Conservation (phyloP, 208 protist species). For the Blastocrithidia nonstop region DNA sequence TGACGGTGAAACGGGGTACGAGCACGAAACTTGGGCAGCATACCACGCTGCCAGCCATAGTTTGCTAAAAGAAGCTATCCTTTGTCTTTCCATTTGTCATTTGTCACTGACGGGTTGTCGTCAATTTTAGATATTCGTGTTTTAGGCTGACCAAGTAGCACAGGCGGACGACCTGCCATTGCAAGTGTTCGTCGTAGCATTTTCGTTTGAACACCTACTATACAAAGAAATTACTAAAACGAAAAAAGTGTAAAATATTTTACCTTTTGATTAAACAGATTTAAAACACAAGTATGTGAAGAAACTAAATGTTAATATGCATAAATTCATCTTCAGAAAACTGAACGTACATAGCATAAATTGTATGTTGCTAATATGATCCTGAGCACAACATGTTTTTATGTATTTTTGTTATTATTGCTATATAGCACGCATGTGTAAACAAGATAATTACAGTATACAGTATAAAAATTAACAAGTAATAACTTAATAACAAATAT, state of each 20-base stretch:
- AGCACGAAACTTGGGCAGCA: constrained; percentile 70
- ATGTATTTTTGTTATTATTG: no score
- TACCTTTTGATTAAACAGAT: no score
- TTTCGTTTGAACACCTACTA: not conserved
- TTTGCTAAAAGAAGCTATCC: constrained; percentile 77
- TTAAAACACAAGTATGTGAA: no score
- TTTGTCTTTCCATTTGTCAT: constrained; percentile 46
- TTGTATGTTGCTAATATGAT: no score
- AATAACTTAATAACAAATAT: no score
- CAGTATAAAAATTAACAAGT: no score
- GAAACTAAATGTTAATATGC: no score
- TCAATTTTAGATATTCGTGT: constrained; percentile 58
- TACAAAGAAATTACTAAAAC: not conserved
- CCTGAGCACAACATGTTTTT: no score
- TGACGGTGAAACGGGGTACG: constrained; percentile 76
- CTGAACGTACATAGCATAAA: no score
- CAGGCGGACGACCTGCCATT: constrained; percentile 26
- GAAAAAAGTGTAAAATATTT: no score
- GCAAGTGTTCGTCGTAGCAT: constrained; percentile 24
- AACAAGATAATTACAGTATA: not conserved
- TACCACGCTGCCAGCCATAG: constrained; percentile 69
- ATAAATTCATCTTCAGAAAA: no score
- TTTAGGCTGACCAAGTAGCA: constrained; percentile 51
- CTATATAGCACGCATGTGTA: no score
- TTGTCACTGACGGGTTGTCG: constrained; percentile 69